Conservation (phyloP, 106 monocot species). For the Acanthochlamys bracteata region DNA sequence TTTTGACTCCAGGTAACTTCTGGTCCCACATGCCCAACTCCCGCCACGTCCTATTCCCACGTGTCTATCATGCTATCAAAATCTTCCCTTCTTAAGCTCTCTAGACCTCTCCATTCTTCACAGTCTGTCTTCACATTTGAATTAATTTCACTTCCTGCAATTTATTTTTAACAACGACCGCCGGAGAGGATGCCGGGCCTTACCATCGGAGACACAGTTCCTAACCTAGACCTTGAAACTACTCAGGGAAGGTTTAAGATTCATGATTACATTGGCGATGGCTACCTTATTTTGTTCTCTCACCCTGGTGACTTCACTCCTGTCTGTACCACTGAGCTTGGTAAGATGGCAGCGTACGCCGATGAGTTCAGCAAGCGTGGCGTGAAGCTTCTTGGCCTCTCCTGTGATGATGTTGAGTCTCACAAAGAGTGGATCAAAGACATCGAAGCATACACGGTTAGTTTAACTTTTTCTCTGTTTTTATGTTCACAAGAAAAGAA, state of each 20-base stretch:
- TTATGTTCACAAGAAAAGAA: not conserved
- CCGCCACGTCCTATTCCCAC: too few relatives aligned
- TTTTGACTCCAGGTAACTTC: too few relatives aligned
- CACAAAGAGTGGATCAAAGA: constrained; percentile 76
- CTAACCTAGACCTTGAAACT: constrained; percentile 57
- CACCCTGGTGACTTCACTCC: constrained; percentile 91
- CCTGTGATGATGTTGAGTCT: constrained; percentile 44
- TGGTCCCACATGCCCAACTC: too few relatives aligned
- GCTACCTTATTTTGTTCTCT: constrained; percentile 74
- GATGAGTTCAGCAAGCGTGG: constrained; percentile 55
- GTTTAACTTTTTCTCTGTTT: not conserved
- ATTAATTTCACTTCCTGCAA: too few relatives aligned
- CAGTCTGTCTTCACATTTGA: too few relatives aligned
- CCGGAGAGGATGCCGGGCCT: constrained; percentile 61
- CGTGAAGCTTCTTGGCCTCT: constrained; percentile 74
- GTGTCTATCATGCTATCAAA: too few relatives aligned
- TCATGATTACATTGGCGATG: constrained; percentile 57
- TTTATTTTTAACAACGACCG: not conserved
- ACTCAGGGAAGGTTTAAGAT: constrained; percentile 59
- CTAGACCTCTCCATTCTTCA: too few relatives aligned
- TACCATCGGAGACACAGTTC: constrained; percentile 67
- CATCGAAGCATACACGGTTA: constrained; percentile 48
- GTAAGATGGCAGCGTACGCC: constrained; percentile 46
- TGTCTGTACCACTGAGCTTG: constrained; percentile 69
- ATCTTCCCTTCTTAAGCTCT: too few relatives aligned